Evolutionary conservation across 495 filamentous ascomycete species (phyloP), one percentile per base, ranked within the genome.

Genomic region (Darksidea phi): DNA sequence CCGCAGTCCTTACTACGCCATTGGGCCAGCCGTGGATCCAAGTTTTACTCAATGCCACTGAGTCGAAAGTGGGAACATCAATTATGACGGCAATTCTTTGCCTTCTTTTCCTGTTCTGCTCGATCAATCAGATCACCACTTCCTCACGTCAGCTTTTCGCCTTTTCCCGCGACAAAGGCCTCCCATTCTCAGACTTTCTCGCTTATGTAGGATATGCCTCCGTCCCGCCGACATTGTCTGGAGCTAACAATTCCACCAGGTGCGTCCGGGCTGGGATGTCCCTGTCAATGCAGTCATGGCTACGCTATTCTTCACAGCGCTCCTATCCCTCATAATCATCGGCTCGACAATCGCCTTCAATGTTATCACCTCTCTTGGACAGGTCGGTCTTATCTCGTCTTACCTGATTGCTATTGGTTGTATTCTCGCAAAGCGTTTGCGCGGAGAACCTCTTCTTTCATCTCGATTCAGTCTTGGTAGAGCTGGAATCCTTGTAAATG

Each of bases 321-420:
- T 83, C 32, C 71, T 86, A 1, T 83, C 82, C 0, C 69, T 84
- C 20, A 84, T 86, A 67, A 83, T 82, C 59, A 76, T 86, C 54
- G 83, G 81, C 20, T 84, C 80, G 0, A 58, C 74, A 2, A 72
- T 77, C 7, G 83, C 81, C 8, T 77, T 86, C 63, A 80, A 81
- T 63, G 78, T 78, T 41, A 76, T 84, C 25, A 71, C 78, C 32
- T 80, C 81, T 67, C 64, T 72, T 11, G 23, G 17, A 0, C 48
- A 47, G 12, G 34, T 58, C 24, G 54, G 57, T 6, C 63, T 71
- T 12, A 26, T 71, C 17, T 41, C 49, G 15, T 52, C 46, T 38
- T 64, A 64, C 48, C n/a, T 60, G 8, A 36, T 59, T 7, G 63
- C 36, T 23, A 64, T 64, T 18, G 28, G 17, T n/a, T 59, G 47